A percentile compares a stretch with the other conserved stretches of the same genome.
Conservation (phyloP, 179 eudicot species). For the Silene noctiflora region DNA sequence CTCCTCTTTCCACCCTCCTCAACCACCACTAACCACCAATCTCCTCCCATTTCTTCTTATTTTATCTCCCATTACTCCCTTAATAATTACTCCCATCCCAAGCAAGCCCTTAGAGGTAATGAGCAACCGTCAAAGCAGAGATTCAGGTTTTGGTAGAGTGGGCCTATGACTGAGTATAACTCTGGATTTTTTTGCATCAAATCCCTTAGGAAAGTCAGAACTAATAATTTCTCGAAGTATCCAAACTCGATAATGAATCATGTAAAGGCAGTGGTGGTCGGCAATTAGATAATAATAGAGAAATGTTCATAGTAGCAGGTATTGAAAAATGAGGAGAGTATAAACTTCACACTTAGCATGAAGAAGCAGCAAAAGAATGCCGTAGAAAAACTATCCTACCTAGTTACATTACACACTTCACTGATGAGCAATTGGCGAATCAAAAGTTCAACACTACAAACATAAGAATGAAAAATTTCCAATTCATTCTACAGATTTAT, state of each 20-base stretch:
- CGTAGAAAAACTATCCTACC: background rate
- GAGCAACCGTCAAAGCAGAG: too few species aligned
- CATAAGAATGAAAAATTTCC: background rate
- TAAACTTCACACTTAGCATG: background rate
- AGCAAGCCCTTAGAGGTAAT: background rate
- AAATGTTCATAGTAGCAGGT: background rate
- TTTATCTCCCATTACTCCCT: too few species aligned
- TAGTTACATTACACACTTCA: background rate
- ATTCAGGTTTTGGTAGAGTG: too few species aligned
- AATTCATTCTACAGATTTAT: background rate
- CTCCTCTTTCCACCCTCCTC: too few species aligned
- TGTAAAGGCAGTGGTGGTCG: background rate
- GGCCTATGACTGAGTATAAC: too few species aligned
- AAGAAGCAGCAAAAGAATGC: background rate
- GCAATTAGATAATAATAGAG: background rate
- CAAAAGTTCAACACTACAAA: background rate
- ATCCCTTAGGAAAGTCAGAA: background rate
- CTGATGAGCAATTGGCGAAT: background rate
- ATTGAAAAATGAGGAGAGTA: background rate
- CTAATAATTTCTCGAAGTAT: background rate
- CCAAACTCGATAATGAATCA: background rate
- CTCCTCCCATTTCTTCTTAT: too few species aligned
- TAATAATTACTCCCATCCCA: too few species aligned
- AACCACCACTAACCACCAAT: too few species aligned
- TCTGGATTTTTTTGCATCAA: background rate